phyloP scores from a whole-genome alignment of 768 basidiomycete genomes.

The Suillus lakei region DNA sequence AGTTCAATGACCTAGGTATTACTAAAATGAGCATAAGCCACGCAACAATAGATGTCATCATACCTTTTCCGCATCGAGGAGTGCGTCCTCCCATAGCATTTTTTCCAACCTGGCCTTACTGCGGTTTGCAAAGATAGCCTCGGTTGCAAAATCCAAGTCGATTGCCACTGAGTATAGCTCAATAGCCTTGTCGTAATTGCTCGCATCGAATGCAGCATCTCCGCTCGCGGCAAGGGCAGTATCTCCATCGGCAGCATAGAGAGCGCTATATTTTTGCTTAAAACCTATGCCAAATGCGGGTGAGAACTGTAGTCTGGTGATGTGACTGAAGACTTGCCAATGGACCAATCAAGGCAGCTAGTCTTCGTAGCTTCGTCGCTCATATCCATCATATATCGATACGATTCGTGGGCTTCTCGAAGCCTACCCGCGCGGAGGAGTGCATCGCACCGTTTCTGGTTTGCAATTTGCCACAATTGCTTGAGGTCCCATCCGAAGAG shows the following conservation, averaged over 20 bases:
- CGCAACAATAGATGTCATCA: neutral
- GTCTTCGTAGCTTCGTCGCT: neutral
- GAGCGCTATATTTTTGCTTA: neutral
- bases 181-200: neutral
- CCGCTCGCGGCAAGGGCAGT: neutral
- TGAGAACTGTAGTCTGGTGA: neutral
- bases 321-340: neutral
- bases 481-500: neutral
- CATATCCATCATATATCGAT: neutral
- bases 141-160: neutral
- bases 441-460: neutral
- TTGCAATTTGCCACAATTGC: neutral
- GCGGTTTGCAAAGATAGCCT: neutral
- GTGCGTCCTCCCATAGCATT: neutral
- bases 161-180: neutral
- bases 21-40: neutral
- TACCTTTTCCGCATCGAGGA: neutral
- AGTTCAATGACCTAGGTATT: neutral
- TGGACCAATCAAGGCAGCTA: neutral
- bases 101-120: neutral
- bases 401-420: neutral
- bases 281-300: neutral
- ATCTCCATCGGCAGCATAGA: neutral
- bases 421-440: neutral
- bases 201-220: neutral